phyloP scores from a whole-genome alignment of 2,329 filamentous ascomycete genomes.

The Ilyonectria destructans region DNA sequence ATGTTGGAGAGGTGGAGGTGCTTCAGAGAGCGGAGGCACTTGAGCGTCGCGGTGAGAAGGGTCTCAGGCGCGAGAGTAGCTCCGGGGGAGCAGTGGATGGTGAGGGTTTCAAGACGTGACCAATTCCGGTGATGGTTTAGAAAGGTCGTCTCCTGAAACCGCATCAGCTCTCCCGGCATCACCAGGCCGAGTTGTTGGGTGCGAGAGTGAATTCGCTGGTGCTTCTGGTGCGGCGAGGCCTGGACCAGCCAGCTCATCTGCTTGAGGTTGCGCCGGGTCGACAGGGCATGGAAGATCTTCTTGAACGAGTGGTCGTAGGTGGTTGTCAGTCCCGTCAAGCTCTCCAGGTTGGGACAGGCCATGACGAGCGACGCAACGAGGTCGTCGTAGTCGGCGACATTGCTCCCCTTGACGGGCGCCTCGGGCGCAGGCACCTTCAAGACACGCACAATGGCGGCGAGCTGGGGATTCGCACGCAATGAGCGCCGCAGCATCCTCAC shows the following conservation, averaged over 20 bases:
- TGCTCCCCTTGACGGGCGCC: constrained; percentile 54
- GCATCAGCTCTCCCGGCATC: constrained; percentile 52
- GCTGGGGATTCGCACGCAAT: constrained; percentile 66
- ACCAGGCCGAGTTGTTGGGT: constrained; percentile 52
- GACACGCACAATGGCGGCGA: constrained; percentile 70
- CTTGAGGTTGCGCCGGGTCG: constrained; percentile 69
- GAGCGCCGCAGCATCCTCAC: constrained; percentile 73
- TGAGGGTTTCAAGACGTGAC: constrained; percentile 69
- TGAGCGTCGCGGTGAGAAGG: constrained; percentile 67
- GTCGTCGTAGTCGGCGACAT: constrained; percentile 69
- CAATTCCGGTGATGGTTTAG: constrained; percentile 69
- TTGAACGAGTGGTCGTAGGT: constrained; percentile 71
- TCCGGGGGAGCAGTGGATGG: constrained; percentile 72
- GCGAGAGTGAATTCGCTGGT: constrained; percentile 51
- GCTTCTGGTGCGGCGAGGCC: constrained; percentile 46
- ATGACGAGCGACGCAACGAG: constrained; percentile 74
- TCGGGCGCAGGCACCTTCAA: constrained; percentile 69
- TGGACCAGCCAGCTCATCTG: constrained; percentile 75
- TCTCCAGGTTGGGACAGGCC: constrained; percentile 77
- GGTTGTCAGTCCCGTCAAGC: constrained; percentile 69
- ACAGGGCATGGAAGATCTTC: constrained; percentile 72
- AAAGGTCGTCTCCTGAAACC: constrained; percentile 61
- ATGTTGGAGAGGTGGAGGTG: constrained; percentile 74
- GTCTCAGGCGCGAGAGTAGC: constrained; percentile 69
- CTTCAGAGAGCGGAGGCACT: constrained; percentile 68